phyloP scores from a whole-genome alignment of 176 grass and related monocot species.

The Zizania latifolia region DNA sequence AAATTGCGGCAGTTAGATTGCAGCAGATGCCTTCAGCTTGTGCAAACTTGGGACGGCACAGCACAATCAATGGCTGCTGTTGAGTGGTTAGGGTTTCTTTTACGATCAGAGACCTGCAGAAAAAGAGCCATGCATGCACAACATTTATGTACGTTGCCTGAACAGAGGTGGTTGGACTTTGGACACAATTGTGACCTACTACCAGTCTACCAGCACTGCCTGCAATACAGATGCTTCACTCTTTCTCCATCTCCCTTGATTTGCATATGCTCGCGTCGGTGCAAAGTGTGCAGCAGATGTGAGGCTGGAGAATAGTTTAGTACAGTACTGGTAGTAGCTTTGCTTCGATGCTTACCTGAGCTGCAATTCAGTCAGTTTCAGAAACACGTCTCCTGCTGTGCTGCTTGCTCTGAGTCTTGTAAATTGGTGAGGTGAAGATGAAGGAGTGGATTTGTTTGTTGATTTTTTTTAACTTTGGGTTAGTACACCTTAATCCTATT shows the following conservation, averaged over 20 bases:
- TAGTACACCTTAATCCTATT: too few species aligned
- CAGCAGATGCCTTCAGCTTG: background rate
- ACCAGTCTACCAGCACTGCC: constrained; percentile 13
- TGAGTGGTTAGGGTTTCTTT: constrained; percentile 19
- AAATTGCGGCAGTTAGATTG: too few species aligned
- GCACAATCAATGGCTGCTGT: background rate
- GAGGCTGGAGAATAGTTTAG: background rate
- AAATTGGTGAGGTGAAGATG: background rate
- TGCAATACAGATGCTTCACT: background rate
- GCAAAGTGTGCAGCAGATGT: background rate
- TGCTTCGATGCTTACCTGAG: background rate
- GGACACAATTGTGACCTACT: background rate
- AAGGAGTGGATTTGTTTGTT: background rate
- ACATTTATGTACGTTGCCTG: background rate
- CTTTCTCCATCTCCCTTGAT: background rate
- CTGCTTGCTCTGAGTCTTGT: background rate
- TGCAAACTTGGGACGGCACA: background rate
- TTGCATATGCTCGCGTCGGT: background rate
- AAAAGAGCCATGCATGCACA: background rate
- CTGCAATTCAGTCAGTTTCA: background rate
- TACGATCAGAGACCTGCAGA: background rate
- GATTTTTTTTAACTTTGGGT: too few species aligned
- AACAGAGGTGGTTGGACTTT: background rate
- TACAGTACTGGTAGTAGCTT: background rate
- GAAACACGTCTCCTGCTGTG: background rate